Evolutionary conservation across 768 basidiomycete genomes (phyloP).

Genomic region (Lactarius psammicola): DNA sequence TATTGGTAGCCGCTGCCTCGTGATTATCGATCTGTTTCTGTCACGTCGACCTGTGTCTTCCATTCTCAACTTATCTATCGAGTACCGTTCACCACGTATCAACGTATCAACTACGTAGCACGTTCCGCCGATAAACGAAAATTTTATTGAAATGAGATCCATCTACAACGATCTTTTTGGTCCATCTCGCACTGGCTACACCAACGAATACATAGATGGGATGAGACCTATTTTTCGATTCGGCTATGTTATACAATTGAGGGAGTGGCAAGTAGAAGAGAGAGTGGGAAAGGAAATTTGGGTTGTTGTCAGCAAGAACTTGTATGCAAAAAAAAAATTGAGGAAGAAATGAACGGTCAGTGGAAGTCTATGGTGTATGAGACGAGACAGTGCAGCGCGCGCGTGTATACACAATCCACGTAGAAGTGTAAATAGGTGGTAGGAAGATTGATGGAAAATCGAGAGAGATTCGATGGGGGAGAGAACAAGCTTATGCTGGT

Average conservation of each 20-base stretch:
- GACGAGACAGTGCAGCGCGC: neutral
- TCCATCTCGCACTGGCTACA: neutral
- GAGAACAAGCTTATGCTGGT: neutral
- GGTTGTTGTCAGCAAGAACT: neutral
- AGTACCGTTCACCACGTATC: neutral
- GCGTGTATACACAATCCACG: conserved; percentile 16
- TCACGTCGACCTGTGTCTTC: neutral
- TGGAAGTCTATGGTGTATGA: conserved; percentile 20
- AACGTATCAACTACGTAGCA: neutral
- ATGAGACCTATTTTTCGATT: conserved; percentile 6
- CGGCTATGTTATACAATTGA: conserved; percentile 13
- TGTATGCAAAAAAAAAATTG: conserved; percentile 4
- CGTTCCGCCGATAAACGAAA: neutral
- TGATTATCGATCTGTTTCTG: neutral
- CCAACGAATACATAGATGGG: neutral
- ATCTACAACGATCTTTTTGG: neutral
- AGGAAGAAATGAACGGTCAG: neutral
- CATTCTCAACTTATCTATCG: neutral
- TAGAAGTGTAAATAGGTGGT: conserved; percentile 19
- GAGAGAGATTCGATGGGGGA: neutral
- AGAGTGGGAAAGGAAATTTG: neutral
- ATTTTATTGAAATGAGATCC: neutral
- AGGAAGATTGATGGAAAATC: conserved; percentile 21
- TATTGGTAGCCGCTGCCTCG: neutral
- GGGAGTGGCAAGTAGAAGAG: neutral